A percentile compares a stretch with the other conserved stretches of the same genome.
These are phyloP conservation scores for Inga laurina DNA, from an alignment of 306 rosid species.

Conservation along the genomic window DNA sequence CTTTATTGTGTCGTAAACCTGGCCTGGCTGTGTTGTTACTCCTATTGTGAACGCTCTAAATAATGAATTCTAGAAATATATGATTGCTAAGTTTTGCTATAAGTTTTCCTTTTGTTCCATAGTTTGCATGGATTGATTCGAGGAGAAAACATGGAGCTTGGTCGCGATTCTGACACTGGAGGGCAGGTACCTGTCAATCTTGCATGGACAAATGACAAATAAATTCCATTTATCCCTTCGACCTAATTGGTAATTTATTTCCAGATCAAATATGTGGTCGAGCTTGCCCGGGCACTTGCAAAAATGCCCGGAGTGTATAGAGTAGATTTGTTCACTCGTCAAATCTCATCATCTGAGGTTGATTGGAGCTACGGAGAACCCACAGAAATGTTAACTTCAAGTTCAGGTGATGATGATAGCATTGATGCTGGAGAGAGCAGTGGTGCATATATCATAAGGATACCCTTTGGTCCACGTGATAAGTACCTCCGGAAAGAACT, in stretches of 20 bases:
- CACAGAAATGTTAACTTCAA: constrained; percentile 76
- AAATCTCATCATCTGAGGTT: constrained; percentile 74
- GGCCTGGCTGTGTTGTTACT: constrained; percentile 2
- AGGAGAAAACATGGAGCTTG: constrained; percentile 96
- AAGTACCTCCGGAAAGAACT: constrained; percentile 78
- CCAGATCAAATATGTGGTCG: constrained; percentile 90
- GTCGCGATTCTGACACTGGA: constrained; percentile 95
- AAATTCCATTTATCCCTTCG: neutral
- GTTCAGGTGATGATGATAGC: constrained; percentile 60
- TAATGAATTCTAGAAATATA: constrained; percentile 6
- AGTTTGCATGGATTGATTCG: constrained; percentile 85
- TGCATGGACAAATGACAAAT: neutral
- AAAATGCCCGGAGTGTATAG: constrained; percentile 89
- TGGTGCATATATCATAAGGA: constrained; percentile 83
- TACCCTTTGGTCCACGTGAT: constrained; percentile 90
- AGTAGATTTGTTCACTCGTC: constrained; percentile 89
- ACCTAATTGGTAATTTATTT: constrained; percentile 12
- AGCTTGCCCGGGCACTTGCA: constrained; percentile 87
- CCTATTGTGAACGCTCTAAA: neutral
- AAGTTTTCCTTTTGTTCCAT: constrained; percentile 28
- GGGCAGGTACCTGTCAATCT: constrained; percentile 69
- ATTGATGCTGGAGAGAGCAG: constrained; percentile 75
- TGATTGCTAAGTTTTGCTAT: neutral
- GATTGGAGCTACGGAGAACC: constrained; percentile 98
- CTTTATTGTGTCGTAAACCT: neutral